Conservation (phyloP, 352 stramenopile genomes). For the Globisporangium middletonii region DNA sequence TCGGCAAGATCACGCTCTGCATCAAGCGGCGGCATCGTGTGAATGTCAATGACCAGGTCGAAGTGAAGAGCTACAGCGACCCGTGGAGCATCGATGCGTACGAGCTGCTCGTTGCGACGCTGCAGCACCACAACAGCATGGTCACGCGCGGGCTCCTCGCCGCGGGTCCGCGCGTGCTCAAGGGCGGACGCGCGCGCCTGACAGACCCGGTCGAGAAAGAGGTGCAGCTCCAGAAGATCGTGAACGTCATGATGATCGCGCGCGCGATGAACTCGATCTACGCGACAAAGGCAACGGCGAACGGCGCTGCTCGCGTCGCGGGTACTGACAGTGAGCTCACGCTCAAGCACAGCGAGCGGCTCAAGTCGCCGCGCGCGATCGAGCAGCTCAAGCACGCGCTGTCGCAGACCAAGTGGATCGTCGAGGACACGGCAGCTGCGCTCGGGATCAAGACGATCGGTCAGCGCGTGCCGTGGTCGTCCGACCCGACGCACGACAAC, state of each 20-base stretch:
- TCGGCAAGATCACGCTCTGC: slow-evolving; percentile 48
- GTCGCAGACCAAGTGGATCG: slow-evolving; percentile 38
- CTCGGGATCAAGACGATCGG: slow-evolving; percentile 30
- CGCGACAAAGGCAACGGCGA: slow-evolving; percentile 7
- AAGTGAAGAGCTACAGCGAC: slow-evolving; percentile 31
- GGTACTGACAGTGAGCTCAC: not conserved
- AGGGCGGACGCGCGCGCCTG: slow-evolving; percentile 24
- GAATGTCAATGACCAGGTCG: slow-evolving; percentile 15
- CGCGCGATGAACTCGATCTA: slow-evolving; percentile 33
- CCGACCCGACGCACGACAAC: slow-evolving; percentile 14
- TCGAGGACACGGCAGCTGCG: slow-evolving; percentile 43
- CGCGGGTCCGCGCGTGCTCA: slow-evolving; percentile 19
- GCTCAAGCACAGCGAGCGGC: not conserved
- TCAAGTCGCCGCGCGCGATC: slow-evolving; percentile 17
- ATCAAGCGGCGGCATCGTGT: slow-evolving; percentile 23
- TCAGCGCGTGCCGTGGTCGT: slow-evolving; percentile 43
- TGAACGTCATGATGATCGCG: slow-evolving; percentile 34
- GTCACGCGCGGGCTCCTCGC: slow-evolving; percentile 36
- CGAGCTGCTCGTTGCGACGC: slow-evolving; percentile 38
- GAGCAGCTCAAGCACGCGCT: slow-evolving; percentile 34
- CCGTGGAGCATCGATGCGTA: slow-evolving; percentile 41
- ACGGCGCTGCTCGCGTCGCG: not conserved
- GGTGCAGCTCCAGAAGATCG: slow-evolving; percentile 46
- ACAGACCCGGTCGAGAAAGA: slow-evolving; percentile 32
- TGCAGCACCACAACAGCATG: slow-evolving; percentile 35